Conservation (phyloP, 2,329 filamentous ascomycete genomes). For the Beauveria varroae region DNA sequence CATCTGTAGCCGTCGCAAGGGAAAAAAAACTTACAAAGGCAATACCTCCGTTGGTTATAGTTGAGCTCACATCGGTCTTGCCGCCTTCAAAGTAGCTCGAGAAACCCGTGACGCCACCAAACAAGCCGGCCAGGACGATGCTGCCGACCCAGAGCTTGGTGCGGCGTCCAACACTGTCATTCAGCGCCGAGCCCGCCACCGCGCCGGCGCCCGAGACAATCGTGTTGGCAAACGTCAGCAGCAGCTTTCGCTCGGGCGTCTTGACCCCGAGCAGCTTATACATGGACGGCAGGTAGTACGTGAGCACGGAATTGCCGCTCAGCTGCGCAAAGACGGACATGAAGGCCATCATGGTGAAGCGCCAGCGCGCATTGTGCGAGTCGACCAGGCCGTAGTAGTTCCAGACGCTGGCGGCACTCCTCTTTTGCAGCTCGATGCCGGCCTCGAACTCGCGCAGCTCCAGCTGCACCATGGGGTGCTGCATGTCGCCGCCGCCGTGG, state of each 20-base stretch:
- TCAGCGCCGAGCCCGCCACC: constrained; percentile 24
- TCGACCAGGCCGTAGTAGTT: constrained; percentile 47
- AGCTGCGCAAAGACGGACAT: constrained; percentile 49
- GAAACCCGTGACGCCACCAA: constrained; percentile 38
- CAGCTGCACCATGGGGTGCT: constrained; percentile 31
- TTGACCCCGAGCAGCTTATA: constrained; percentile 45
- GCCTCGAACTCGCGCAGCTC: constrained; percentile 33
- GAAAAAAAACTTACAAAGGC: constrained; percentile 30
- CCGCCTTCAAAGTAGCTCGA: constrained; percentile 33
- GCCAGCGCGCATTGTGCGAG: constrained; percentile 38
- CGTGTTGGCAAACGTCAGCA: constrained; percentile 39
- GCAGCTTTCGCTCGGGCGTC: constrained; percentile 39
- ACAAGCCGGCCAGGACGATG: constrained; percentile 37
- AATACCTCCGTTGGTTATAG: constrained; percentile 36
- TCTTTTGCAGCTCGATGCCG: constrained; percentile 31
- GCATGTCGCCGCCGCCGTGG: constrained; percentile 24
- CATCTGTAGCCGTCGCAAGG: neutral
- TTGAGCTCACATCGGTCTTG: constrained; percentile 23
- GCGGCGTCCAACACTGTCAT: constrained; percentile 25
- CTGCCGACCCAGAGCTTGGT: constrained; percentile 43
- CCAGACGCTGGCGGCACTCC: constrained; percentile 35
- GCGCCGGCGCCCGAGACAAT: constrained; percentile 37
- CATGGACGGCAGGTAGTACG: constrained; percentile 48
- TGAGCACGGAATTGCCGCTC: constrained; percentile 40
- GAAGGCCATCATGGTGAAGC: constrained; percentile 43